phyloP scores from a whole-genome alignment of 495 filamentous ascomycete species.

The Lichenothelia convexa region DNA sequence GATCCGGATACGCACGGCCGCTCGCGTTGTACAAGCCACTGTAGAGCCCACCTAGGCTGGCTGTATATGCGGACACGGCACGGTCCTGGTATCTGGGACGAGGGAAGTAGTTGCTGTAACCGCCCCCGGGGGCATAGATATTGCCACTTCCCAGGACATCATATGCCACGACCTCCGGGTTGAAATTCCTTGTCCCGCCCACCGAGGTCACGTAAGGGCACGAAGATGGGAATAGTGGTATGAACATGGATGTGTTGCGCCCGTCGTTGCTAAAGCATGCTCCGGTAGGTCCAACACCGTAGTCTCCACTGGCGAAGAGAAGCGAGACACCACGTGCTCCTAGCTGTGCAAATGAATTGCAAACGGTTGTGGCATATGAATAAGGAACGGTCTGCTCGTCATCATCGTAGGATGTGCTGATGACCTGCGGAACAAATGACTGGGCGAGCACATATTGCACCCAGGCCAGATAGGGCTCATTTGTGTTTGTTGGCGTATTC shows the following conservation, averaged over 20 bases:
- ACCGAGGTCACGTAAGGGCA: conserved; percentile 23
- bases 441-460: conserved; percentile 18
- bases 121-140: conserved; percentile 15
- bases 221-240: conserved; percentile 18
- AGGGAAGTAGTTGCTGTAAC: conserved; percentile 22
- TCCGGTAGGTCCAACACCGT: conserved; percentile 15
- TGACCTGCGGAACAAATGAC: conserved; percentile 15
- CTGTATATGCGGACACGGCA: conserved; percentile 16
- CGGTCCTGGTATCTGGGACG: conserved; percentile 17
- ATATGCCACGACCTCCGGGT: conserved; percentile 20
- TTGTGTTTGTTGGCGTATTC: conserved; percentile 18
- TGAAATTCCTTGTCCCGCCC: conserved; percentile 20
- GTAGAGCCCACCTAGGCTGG: conserved; percentile 12
- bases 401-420: conserved; percentile 25
- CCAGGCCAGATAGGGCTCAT: conserved; percentile 21
- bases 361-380: conserved; percentile 18
- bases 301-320: conserved; percentile 20
- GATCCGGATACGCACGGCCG: conserved; percentile 22
- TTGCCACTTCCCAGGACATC: conserved; percentile 4
- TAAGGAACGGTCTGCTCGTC: conserved; percentile 20
- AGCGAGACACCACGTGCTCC: conserved; percentile 19
- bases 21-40: conserved; percentile 19
- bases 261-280: conserved; percentile 18
- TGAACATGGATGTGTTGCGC: conserved; percentile 14
- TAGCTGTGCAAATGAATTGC: conserved; percentile 18